Percentiles rank a stretch among this genome's conserved stretches.
These are phyloP conservation scores for Ensete ventricosum DNA, from an alignment of 176 grass and related monocot species.

Conservation along the genomic window DNA sequence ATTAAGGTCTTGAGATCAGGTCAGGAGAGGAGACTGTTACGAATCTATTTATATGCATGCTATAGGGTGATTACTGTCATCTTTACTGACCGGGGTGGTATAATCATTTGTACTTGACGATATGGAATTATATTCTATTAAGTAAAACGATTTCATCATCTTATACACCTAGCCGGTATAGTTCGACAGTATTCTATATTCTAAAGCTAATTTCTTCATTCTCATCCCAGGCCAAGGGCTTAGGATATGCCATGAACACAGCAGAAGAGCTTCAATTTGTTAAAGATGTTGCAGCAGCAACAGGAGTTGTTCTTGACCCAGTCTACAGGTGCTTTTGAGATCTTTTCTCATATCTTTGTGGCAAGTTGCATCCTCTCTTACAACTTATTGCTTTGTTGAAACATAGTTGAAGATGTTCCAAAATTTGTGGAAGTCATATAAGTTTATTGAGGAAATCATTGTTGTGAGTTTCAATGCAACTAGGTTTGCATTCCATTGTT, in stretches of 20 bases:
- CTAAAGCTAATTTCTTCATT: slow-evolving; percentile 8
- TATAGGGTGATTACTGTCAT: no score
- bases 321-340: slow-evolving; percentile 65
- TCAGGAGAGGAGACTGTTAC: no score
- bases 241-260: slow-evolving; percentile 97
- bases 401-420: no score
- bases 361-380: neutral
- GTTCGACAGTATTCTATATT: neutral
- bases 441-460: neutral
- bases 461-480: neutral
- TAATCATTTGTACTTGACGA: neutral
- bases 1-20: no score
- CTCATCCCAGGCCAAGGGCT: slow-evolving; percentile 65
- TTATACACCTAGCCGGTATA: neutral
- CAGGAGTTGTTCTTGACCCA: slow-evolving; percentile 88
- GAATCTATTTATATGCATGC: no score
- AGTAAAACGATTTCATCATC: neutral
- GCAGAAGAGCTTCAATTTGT: slow-evolving; percentile 88
- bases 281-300: slow-evolving; percentile 67
- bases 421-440: no score
- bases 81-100: no score
- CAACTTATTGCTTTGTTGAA: neutral
- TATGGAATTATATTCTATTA: no score
- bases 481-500: no score
- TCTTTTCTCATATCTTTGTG: neutral